Evolutionary conservation across 352 stramenopile species (phyloP).

Genomic region (Aphanomyces invadans): DNA sequence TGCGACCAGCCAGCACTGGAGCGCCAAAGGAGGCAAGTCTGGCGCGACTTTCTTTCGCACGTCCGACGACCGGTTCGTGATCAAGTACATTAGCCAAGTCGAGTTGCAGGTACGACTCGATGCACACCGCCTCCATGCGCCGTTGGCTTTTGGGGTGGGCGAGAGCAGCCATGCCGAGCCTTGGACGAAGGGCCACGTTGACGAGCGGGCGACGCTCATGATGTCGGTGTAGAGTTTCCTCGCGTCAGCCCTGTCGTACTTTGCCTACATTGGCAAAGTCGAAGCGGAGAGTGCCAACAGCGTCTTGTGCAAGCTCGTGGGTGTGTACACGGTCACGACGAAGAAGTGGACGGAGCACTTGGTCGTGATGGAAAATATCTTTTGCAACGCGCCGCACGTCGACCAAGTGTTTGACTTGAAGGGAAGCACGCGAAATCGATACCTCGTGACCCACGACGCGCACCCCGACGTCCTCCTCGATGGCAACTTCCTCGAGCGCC

Average conservation of each 20-base stretch:
- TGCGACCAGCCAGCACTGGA: slow-evolving; percentile 79
- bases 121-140: no score
- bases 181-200: no score
- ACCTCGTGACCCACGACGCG: slow-evolving; percentile 40
- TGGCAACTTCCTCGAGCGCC: slow-evolving; percentile 79
- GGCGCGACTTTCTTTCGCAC: slow-evolving; percentile 94
- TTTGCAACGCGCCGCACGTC: slow-evolving; percentile 89
- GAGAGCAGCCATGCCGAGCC: no score
- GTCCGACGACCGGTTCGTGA: slow-evolving; percentile 94
- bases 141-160: no score
- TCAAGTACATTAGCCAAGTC: slow-evolving; percentile 97
- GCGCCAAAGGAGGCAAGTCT: slow-evolving; percentile 95
- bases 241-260: slow-evolving; percentile 84
- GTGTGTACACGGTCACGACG: slow-evolving; percentile 95
- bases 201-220: no score
- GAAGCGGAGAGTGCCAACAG: slow-evolving; percentile 93
- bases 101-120: slow-evolving; percentile 96
- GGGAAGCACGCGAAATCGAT: slow-evolving; percentile 92
- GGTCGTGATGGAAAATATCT: slow-evolving; percentile 95
- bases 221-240: slow-evolving; percentile 56
- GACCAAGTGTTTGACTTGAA: slow-evolving; percentile 97
- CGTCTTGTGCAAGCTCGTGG: slow-evolving; percentile 95
- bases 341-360: slow-evolving; percentile 89
- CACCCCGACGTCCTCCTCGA: slow-evolving; percentile 57
- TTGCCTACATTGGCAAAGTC: slow-evolving; percentile 96